A percentile compares a stretch with the other conserved stretches of the same genome.
Evolutionary conservation across 257 asterid species (phyloP).

Genomic region (Solanum pennellii): DNA sequence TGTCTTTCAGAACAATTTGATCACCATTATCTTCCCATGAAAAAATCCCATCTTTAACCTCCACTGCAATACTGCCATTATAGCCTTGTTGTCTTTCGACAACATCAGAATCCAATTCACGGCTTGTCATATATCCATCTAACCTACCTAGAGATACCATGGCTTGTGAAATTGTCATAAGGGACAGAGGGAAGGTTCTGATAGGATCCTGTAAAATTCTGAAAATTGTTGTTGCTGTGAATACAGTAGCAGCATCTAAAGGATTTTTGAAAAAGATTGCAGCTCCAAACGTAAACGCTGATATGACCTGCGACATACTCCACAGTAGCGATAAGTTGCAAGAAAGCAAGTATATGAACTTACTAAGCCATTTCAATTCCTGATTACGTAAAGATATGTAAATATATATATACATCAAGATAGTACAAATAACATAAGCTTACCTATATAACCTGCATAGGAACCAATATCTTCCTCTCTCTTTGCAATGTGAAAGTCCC

Average conservation of each 20-base stretch:
- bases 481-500: too few relatives aligned
- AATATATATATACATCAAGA: not conserved
- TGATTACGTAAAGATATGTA: constrained; percentile 17
- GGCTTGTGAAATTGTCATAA: constrained; percentile 45
- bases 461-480: too few relatives aligned
- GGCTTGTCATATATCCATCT: constrained; percentile 39
- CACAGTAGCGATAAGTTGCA: constrained; percentile 30
- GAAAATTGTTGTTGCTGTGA: constrained; percentile 49
- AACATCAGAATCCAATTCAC: constrained; percentile 24
- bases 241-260: constrained; percentile 42
- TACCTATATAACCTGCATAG: too few relatives aligned
- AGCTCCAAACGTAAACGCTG: constrained; percentile 34
- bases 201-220: constrained; percentile 63
- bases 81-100: constrained; percentile 39
- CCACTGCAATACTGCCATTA: constrained; percentile 22
- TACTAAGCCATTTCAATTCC: constrained; percentile 48
- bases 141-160: constrained; percentile 47
- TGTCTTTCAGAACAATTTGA: constrained; percentile 16
- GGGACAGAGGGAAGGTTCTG: constrained; percentile 45
- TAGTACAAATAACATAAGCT: too few relatives aligned
- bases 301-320: constrained; percentile 32
- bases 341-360: constrained; percentile 26
- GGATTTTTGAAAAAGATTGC: constrained; percentile 22
- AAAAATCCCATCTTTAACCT: constrained; percentile 41
- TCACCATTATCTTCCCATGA: constrained; percentile 56